Conservation (phyloP, 2,329 filamentous ascomycete genomes). For the Phyllachora maydis region DNA sequence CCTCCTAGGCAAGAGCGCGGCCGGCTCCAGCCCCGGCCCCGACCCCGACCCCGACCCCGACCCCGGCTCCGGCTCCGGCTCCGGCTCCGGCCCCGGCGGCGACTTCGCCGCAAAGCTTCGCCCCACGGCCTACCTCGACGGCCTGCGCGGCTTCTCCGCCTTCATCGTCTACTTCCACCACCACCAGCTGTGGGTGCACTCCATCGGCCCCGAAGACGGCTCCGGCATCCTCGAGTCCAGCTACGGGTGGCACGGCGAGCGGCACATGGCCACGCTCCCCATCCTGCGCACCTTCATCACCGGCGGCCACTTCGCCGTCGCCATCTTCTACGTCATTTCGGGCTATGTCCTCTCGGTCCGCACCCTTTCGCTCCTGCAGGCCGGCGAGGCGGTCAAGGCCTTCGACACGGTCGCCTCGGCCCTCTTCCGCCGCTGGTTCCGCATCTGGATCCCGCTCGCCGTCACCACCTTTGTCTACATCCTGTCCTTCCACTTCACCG, state of each 20-base stretch:
- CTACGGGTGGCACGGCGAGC: slow-evolving; percentile 25
- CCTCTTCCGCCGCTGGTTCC: slow-evolving; percentile 25
- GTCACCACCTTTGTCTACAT: slow-evolving; percentile 31
- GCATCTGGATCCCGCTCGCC: slow-evolving; percentile 29
- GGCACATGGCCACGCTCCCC: slow-evolving; percentile 30
- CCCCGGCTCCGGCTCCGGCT: no score
- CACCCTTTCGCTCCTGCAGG: slow-evolving; percentile 22
- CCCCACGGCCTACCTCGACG: slow-evolving; percentile 41
- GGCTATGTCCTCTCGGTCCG: slow-evolving; percentile 33
- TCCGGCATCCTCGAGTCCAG: slow-evolving; percentile 24
- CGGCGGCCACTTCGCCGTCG: slow-evolving; percentile 38
- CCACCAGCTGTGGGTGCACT: slow-evolving; percentile 35
- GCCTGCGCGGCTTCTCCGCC: slow-evolving; percentile 44
- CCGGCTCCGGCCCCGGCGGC: no score
- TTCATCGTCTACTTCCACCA: slow-evolving; percentile 45
- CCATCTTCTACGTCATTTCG: slow-evolving; percentile 25
- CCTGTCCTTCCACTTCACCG: slow-evolving; percentile 29
- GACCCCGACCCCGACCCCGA: no score
- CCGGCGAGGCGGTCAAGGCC: slow-evolving; percentile 16
- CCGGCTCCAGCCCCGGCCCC: no score
- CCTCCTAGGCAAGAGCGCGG: no score
- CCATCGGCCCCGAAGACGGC: slow-evolving; percentile 4
- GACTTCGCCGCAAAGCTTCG: no score
- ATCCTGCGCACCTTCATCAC: slow-evolving; percentile 38
- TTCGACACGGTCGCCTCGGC: slow-evolving; percentile 20